These are phyloP conservation scores for Lipomyces sp. DNA, from an alignment of 805 yeast species.

Conservation along the genomic window DNA sequence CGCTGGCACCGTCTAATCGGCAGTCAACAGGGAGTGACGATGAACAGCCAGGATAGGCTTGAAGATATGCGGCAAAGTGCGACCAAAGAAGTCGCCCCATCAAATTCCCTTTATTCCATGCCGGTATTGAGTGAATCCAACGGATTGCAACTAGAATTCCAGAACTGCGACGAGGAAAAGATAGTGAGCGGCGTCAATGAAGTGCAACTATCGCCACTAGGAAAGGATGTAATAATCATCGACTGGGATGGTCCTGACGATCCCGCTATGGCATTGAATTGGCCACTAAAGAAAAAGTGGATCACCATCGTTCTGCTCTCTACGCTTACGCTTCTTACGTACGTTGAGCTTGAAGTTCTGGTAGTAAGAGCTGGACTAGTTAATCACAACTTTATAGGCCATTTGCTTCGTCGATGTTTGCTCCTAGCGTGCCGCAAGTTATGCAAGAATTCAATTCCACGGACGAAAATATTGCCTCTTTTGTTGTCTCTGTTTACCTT, in stretches of 20 bases:
- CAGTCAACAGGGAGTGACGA: not conserved
- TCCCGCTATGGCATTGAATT: not conserved
- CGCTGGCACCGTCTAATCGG: no score
- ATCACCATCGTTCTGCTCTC: not conserved
- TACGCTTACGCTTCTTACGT: not conserved
- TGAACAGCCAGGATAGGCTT: conserved; percentile 1
- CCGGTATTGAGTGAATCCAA: not conserved
- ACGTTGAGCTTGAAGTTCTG: not conserved
- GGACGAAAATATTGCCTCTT: conserved; percentile 47
- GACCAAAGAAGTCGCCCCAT: not conserved
- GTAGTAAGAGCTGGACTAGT: not conserved
- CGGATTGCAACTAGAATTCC: not conserved
- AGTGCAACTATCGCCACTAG: not conserved
- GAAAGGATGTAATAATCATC: not conserved
- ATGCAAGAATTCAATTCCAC: conserved; percentile 52
- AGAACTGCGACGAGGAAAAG: not conserved
- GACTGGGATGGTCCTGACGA: no score
- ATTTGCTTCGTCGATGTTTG: conserved; percentile 63
- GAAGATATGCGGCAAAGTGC: conserved; percentile 6
- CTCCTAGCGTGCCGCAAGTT: conserved; percentile 63
- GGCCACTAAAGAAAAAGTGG: not conserved
- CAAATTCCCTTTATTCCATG: not conserved
- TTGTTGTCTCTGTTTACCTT: conserved; percentile 63
- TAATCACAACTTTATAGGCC: conserved; percentile 45
- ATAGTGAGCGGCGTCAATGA: not conserved